Conservation (phyloP, 1,284 basidiomycete species). For the Vanrija sp. region DNA sequence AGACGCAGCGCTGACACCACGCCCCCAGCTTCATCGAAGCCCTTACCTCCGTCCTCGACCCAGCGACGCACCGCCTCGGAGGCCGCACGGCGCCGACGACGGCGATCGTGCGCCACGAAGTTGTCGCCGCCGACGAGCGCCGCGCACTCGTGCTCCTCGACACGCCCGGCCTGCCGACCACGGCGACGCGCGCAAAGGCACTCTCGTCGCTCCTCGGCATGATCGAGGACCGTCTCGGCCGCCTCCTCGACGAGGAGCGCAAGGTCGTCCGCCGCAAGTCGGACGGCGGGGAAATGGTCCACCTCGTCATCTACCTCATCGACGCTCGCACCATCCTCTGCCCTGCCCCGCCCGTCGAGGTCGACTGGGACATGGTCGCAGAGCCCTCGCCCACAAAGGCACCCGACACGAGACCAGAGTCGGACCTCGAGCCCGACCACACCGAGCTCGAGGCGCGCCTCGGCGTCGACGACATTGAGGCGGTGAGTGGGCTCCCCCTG, state of each 20-base stretch:
- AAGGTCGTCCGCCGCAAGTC: constrained; percentile 35
- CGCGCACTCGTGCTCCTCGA: constrained; percentile 25
- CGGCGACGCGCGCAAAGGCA: constrained; percentile 19
- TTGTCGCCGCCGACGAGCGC: constrained; percentile 2
- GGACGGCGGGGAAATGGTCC: constrained; percentile 36
- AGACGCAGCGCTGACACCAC: background rate
- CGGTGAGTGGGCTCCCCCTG: constrained; percentile 1
- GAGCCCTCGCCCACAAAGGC: constrained; percentile 8
- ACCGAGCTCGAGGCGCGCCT: constrained; percentile 9
- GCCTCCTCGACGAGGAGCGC: constrained; percentile 38
- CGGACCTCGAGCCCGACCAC: constrained; percentile 8
- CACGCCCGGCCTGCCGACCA: constrained; percentile 35
- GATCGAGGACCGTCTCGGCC: constrained; percentile 37
- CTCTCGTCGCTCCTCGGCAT: constrained; percentile 30
- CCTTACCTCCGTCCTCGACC: constrained; percentile 14
- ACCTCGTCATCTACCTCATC: constrained; percentile 43
- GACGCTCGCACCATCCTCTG: constrained; percentile 35
- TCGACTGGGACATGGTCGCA: constrained; percentile 16
- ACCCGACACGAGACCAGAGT: constrained; percentile 5
- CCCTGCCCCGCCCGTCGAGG: constrained; percentile 5
- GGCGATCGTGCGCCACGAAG: constrained; percentile 10
- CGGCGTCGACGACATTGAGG: constrained; percentile 17
- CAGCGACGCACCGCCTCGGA: background rate
- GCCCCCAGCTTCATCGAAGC: constrained; percentile 13
- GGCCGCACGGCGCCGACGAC: constrained; percentile 7